These are phyloP conservation scores for Ceratobasidium sp. DNA, from an alignment of 1,284 basidiomycete species.

Conservation along the genomic window DNA sequence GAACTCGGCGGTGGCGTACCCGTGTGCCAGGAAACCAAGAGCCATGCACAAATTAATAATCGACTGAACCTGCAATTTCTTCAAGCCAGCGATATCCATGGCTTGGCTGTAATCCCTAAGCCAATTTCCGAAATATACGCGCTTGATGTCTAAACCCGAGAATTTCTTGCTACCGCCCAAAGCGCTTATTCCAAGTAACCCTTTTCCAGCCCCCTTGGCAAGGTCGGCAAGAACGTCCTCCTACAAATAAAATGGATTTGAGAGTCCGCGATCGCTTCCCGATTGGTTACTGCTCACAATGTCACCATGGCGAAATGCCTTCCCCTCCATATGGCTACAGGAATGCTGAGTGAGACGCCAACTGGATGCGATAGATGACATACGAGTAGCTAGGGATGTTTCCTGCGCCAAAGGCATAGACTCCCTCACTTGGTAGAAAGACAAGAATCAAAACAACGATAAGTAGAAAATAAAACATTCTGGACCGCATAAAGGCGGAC, in stretches of 20 bases:
- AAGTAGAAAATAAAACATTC: slow-evolving; percentile 29
- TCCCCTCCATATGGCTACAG: slow-evolving; percentile 80
- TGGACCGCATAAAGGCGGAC: slow-evolving; percentile 44
- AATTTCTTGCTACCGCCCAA: slow-evolving; percentile 80
- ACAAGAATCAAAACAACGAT: slow-evolving; percentile 39
- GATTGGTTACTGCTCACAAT: slow-evolving; percentile 69
- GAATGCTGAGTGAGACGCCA: slow-evolving; percentile 55
- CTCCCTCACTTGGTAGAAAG: slow-evolving; percentile 51
- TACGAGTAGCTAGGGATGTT: slow-evolving; percentile 67
- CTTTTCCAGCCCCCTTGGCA: slow-evolving; percentile 71
- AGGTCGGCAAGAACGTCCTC: slow-evolving; percentile 76
- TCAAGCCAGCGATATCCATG: slow-evolving; percentile 84
- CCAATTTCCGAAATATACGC: slow-evolving; percentile 80
- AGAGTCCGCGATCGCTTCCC: background rate
- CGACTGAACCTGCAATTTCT: slow-evolving; percentile 80
- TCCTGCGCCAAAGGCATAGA: slow-evolving; percentile 80
- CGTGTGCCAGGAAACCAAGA: slow-evolving; percentile 89
- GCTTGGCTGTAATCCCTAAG: slow-evolving; percentile 87
- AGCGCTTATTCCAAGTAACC: slow-evolving; percentile 65
- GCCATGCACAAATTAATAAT: slow-evolving; percentile 91
- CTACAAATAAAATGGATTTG: slow-evolving; percentile 56
- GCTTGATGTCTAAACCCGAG: slow-evolving; percentile 77
- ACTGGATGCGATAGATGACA: background rate
- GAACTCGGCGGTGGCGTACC: slow-evolving; percentile 88
- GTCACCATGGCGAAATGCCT: slow-evolving; percentile 87